These are phyloP conservation scores for Catharanthus roseus DNA, from an alignment of 257 asterid genomes.

Conservation along the genomic window DNA sequence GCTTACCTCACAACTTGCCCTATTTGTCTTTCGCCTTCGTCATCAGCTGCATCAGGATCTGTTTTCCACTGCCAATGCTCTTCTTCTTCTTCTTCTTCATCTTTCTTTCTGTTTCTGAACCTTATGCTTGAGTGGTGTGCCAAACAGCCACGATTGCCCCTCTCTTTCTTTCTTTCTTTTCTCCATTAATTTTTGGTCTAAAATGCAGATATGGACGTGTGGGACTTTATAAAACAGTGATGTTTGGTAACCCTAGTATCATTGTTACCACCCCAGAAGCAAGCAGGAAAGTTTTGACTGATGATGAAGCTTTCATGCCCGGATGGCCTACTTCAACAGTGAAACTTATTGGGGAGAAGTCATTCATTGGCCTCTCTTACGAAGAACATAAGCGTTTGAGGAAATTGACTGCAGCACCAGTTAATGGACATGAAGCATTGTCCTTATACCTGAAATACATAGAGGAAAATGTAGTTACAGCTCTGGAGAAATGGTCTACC, in stretches of 20 bases:
- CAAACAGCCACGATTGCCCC: no score
- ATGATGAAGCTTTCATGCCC: constrained; percentile 77
- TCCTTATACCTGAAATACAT: constrained; percentile 62
- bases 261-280: constrained; percentile 75
- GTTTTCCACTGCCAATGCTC: neutral
- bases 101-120: no score
- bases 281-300: constrained; percentile 60
- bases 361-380: constrained; percentile 51
- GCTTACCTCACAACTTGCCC: neutral
- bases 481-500: constrained; percentile 63
- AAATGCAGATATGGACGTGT: constrained; percentile 66
- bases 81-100: no score
- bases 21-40: neutral
- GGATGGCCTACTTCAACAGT: constrained; percentile 84
- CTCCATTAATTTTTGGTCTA: no score
- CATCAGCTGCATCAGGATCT: neutral
- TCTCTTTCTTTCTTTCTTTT: no score
- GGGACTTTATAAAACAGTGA: constrained; percentile 72
- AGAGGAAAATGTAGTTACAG: constrained; percentile 47
- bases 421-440: constrained; percentile 76
- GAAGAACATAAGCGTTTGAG: constrained; percentile 80
- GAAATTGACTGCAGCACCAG: constrained; percentile 73
- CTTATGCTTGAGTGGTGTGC: no score
- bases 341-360: constrained; percentile 75
- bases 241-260: constrained; percentile 83